Evolutionary conservation across 2,329 filamentous ascomycete species (phyloP).

Genomic region (Septoria petroselini): DNA sequence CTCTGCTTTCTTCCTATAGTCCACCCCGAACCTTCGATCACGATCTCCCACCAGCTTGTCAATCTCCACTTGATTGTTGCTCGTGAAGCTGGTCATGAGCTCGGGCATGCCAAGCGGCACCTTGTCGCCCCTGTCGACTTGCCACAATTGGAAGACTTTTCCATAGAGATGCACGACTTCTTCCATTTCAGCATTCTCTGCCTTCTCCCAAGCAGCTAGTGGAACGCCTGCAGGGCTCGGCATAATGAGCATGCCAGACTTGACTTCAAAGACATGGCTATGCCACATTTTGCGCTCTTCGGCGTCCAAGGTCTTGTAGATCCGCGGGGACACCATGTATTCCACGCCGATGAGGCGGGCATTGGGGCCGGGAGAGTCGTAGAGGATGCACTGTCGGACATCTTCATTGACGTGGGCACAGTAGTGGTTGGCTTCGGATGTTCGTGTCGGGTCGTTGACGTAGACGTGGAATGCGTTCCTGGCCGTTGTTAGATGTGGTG

Average conservation of each 20-base stretch:
- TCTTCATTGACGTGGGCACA: constrained; percentile 76
- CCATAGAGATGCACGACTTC: constrained; percentile 72
- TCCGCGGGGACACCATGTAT: constrained; percentile 73
- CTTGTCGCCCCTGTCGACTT: constrained; percentile 69
- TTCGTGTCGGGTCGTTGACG: constrained; percentile 64
- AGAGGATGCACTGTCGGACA: constrained; percentile 80
- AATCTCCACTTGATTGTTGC: constrained; percentile 49
- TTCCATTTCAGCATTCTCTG: constrained; percentile 78
- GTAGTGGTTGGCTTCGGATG: constrained; percentile 78
- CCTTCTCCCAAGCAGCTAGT: constrained; percentile 64
- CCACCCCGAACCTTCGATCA: constrained; percentile 54
- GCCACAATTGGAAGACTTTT: constrained; percentile 84
- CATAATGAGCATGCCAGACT: constrained; percentile 77
- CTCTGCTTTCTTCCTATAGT: constrained; percentile 53
- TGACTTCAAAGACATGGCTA: constrained; percentile 70
- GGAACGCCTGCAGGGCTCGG: constrained; percentile 58
- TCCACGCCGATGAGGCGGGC: constrained; percentile 80
- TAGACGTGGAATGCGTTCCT: constrained; percentile 80
- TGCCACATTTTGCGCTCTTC: constrained; percentile 78
- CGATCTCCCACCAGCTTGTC: constrained; percentile 49
- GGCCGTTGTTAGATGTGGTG: background rate
- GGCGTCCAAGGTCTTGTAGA: constrained; percentile 63
- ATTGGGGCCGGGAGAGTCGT: constrained; percentile 64
- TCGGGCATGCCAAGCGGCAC: constrained; percentile 60
- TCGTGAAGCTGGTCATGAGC: constrained; percentile 63